These are phyloP conservation scores for Alternaria ventricosa DNA, from an alignment of 2,329 filamentous ascomycete genomes.

Conservation along the genomic window DNA sequence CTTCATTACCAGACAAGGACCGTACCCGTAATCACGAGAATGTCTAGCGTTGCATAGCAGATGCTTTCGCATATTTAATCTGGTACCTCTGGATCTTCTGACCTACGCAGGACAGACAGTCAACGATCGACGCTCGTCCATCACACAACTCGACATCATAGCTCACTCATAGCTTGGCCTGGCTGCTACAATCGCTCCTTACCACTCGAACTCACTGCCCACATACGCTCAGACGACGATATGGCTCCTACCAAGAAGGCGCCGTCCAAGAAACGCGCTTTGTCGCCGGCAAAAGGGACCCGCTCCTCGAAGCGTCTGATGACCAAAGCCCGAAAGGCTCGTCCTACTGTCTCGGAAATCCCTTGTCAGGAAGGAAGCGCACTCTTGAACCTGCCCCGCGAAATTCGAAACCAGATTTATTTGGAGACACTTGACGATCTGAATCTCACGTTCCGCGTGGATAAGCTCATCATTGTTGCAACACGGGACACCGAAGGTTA, in stretches of 20 bases:
- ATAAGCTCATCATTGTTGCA: neutral
- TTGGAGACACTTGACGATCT: fast-evolving
- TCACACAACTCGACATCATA: too few species aligned
- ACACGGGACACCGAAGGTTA: neutral
- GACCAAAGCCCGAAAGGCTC: neutral
- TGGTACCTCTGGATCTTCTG: too few species aligned
- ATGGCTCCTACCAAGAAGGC: neutral
- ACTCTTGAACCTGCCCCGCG: neutral
- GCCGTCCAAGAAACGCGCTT: neutral
- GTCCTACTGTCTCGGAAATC: neutral
- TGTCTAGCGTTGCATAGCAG: neutral
- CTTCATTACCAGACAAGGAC: neutral
- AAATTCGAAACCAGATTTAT: neutral
- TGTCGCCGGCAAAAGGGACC: neutral
- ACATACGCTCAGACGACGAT: neutral
- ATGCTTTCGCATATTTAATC: neutral
- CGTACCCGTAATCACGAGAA: neutral
- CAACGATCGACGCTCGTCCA: too few species aligned
- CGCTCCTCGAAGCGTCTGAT: neutral
- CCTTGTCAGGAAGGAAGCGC: neutral
- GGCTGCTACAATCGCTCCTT: neutral
- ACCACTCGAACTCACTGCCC: fast-evolving
- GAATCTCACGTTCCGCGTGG: neutral
- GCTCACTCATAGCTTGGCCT: too few species aligned
- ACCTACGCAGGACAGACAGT: too few species aligned